These are phyloP conservation scores for Termitomyces sp. DNA, from an alignment of 768 basidiomycete genomes.

Conservation along the genomic window DNA sequence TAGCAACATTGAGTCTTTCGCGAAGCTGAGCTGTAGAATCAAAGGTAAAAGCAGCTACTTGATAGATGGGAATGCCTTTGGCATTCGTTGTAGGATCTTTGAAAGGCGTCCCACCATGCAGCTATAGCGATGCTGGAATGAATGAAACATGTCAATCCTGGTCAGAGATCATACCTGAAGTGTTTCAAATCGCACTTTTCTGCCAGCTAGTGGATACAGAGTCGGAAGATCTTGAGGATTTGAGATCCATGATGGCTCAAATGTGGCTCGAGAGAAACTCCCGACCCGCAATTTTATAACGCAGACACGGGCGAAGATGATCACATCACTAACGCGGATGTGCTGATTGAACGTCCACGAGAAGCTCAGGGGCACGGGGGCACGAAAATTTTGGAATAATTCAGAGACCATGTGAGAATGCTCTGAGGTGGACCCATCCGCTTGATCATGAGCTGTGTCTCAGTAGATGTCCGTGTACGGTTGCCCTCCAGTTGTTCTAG, in stretches of 20 bases:
- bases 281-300: background rate
- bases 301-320: background rate
- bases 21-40: conserved; percentile 39
- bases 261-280: background rate
- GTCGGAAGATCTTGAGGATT: conserved; percentile 9
- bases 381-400: too few relatives aligned
- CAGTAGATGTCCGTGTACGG: too few relatives aligned
- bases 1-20: background rate
- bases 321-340: background rate
- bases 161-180: conserved; percentile 1
- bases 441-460: too few relatives aligned
- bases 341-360: background rate
- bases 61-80: conserved; percentile 60
- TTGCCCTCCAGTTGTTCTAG: too few relatives aligned
- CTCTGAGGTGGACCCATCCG: too few relatives aligned
- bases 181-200: conserved; percentile 53
- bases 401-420: too few relatives aligned
- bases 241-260: conserved; percentile 7
- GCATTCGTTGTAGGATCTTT: conserved; percentile 50
- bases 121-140: conserved; percentile 26
- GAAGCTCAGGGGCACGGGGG: too few relatives aligned
- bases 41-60: conserved; percentile 50
- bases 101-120: conserved; percentile 52
- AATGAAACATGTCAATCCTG: background rate
- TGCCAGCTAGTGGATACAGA: conserved; percentile 18